A percentile compares a stretch with the other conserved stretches of the same genome.
phyloP scores from a whole-genome alignment of 768 basidiomycete species.

The Cystoderma amianthinum region DNA sequence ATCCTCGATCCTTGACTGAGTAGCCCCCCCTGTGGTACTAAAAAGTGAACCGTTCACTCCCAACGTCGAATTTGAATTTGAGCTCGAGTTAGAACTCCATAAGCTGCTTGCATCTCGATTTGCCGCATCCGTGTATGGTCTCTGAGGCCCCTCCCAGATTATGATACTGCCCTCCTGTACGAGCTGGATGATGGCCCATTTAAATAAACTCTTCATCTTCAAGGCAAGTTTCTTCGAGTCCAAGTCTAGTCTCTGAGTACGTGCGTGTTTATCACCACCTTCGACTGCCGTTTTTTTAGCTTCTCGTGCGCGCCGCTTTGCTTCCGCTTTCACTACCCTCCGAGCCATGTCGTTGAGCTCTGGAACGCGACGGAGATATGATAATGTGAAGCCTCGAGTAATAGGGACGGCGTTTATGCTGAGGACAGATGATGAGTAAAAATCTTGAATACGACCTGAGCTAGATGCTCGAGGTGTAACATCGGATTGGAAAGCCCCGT shows the following conservation, averaged over 20 bases:
- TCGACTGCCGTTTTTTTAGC: conserved; percentile 36
- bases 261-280: conserved; percentile 10
- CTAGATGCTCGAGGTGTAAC: conserved; percentile 4
- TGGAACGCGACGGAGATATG: conserved; percentile 72
- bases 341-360: conserved; percentile 60
- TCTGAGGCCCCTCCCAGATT: conserved; percentile 61
- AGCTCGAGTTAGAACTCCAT: conserved; percentile 37
- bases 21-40: conserved; percentile 11
- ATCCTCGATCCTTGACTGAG: conserved; percentile 12
- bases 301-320: conserved; percentile 43
- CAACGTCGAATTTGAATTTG: conserved; percentile 15
- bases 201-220: conserved; percentile 66
- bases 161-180: conserved; percentile 70
- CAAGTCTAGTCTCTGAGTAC: conserved; percentile 5
- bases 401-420: too few species aligned
- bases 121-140: conserved; percentile 18
- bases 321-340: conserved; percentile 58
- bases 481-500: too few species aligned
- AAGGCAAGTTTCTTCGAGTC: conserved; percentile 17
- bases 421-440: too few species aligned
- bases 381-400: conserved; percentile 46
- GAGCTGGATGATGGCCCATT: conserved; percentile 55
- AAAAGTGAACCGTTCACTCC: conserved; percentile 22
- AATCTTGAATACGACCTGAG: too few species aligned
- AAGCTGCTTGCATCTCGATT: conserved; percentile 23